Base-by-base conservation (phyloP, 371 early-diverging fungal species). In the Mucor racemosus region DNA sequence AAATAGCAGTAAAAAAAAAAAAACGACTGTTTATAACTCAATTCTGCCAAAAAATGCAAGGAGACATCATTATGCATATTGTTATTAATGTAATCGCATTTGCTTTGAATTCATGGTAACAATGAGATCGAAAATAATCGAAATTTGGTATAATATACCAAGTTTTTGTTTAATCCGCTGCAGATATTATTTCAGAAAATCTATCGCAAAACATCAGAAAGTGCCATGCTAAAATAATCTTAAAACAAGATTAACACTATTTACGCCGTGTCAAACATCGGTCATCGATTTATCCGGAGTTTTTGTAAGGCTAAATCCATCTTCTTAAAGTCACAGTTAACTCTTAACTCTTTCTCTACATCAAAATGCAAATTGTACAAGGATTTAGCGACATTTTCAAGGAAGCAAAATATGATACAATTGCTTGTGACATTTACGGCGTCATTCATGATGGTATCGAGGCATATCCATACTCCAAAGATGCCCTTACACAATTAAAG, bases 371-470 rank as follows among this genome's bases (percentile, higher is more conserved):
- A 58, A 9, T 74, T 31, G 71, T 74, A n/a, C n/a, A 61, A 33
- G 48, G 62, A 7, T 62, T 74, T 26, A 38, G 50, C 7, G 64
- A 74, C 31, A 62, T 74, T 0, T 19, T 74, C 11, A 17, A 44
- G 48, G 13, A 64, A 48, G 21, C 9, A 6, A 41, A 68, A 46
- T 82, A 82, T 58, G 66, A 71, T 41, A 79, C 74, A 8, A 58
- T 82, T 40, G 82, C 80, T n/a, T 74, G 71, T 48, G 82, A 82
- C 58, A 77, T 82, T 50, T 82, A 78, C 42, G 82, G 82, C 35
- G 82, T 82, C 9, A 60, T 82, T 59, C 82, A 82, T 40, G 71
- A 82, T 42, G 82, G 82, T 14, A 48, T 63, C 3, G 34, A 75
- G 35, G 62, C 78, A 0, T 79, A 79, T 53, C 75, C 76, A 14